Evolutionary conservation across 2,329 filamentous ascomycete genomes (phyloP).

Genomic region (Exophiala phaeomuriformis): DNA sequence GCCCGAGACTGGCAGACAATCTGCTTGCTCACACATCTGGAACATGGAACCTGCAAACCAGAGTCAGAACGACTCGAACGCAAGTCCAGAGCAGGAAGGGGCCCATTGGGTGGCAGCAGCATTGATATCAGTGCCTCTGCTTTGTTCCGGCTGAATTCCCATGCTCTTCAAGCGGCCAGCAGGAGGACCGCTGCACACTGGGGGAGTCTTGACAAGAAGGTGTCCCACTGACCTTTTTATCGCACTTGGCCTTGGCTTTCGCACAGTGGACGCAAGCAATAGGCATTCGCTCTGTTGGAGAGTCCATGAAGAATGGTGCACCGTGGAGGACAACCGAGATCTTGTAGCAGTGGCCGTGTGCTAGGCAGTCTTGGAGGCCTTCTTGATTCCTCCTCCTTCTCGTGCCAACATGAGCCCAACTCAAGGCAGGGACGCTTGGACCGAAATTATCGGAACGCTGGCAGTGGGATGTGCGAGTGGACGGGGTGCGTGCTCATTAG

Average conservation of each 20-base stretch:
- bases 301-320: slow-evolving; percentile 19
- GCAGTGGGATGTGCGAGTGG: too few species aligned
- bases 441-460: too few species aligned
- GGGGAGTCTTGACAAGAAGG: not conserved
- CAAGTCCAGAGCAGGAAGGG: not conserved
- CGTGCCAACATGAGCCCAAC: not conserved
- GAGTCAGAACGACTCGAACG: slow-evolving; percentile 5
- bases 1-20: slow-evolving; percentile 26
- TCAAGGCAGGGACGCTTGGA: too few species aligned
- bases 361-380: slow-evolving; percentile 1
- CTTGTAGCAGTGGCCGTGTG: not conserved
- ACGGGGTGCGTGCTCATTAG: slow-evolving; percentile 14
- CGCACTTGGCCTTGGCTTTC: slow-evolving; percentile 29
- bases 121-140: too few species aligned
- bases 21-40: slow-evolving; percentile 28
- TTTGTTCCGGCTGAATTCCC: not conserved
- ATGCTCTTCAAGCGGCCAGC: not conserved
- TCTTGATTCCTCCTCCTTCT: not conserved
- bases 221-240: slow-evolving; percentile 28
- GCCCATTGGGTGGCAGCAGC: too few species aligned
- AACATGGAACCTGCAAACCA: slow-evolving; percentile 26
- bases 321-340: not conserved
- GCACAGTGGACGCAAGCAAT: slow-evolving; percentile 28
- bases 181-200: not conserved
- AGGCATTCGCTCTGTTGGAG: slow-evolving; percentile 26